Conservation (phyloP, 441 rosid species). For the Erodium texanum region DNA sequence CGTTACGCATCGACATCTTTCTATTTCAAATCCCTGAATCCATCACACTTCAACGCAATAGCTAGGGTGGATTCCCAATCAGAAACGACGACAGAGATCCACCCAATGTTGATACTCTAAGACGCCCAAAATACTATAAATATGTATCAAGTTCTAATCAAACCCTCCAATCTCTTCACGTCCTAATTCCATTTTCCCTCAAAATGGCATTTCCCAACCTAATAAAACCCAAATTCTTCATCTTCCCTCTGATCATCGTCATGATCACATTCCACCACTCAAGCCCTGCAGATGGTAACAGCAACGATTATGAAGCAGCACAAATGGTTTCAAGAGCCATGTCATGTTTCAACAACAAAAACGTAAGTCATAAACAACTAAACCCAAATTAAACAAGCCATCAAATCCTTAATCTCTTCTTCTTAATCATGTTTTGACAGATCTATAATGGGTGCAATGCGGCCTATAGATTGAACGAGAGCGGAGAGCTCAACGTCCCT, state of each 20-base stretch:
- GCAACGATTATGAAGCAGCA: conserved; percentile 18
- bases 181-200: neutral
- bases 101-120: neutral
- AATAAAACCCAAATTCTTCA: neutral
- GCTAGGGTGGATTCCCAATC: no score
- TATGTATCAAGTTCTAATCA: neutral
- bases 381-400: neutral
- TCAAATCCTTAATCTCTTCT: neutral
- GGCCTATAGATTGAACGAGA: conserved; percentile 36
- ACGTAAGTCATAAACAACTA: conserved; percentile 20
- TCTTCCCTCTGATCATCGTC: conserved; percentile 13
- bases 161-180: conserved; percentile 1
- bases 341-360: conserved; percentile 44
- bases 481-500: conserved; percentile 44
- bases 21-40: no score
- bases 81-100: no score
- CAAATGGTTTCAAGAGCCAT: conserved; percentile 33
- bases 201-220: conserved; percentile 6
- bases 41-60: no score
- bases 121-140: neutral
- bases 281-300: conserved; percentile 10
- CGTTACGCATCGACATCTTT: no score
- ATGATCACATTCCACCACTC: conserved; percentile 16
- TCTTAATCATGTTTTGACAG: conserved; percentile 16
- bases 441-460: conserved; percentile 38